phyloP scores from a whole-genome alignment of 805 yeast species.

The Schizosaccharomyces japonicus region DNA sequence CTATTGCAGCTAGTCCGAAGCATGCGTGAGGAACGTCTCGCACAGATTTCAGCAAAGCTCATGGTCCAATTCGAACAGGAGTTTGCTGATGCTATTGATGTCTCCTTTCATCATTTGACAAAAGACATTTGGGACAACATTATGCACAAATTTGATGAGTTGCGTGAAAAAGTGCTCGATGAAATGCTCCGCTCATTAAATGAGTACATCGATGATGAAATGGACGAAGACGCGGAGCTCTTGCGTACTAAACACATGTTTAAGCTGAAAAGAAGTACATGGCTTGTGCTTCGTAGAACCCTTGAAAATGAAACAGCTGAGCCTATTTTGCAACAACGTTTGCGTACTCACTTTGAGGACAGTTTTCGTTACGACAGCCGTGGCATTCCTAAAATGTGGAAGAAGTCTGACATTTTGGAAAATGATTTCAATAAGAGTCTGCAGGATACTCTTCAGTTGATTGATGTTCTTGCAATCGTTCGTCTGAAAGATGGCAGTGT shows the following conservation, averaged over 20 bases:
- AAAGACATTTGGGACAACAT: slow-evolving; percentile 38
- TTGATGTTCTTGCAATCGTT: slow-evolving; percentile 40
- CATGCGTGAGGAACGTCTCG: slow-evolving; percentile 21
- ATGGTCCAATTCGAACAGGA: slow-evolving; percentile 6
- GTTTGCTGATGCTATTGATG: slow-evolving; percentile 9
- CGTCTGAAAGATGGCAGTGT: slow-evolving; percentile 20
- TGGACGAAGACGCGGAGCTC: slow-evolving; percentile 10
- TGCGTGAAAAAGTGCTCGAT: slow-evolving; percentile 14
- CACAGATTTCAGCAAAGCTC: slow-evolving; percentile 16
- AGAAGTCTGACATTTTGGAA: slow-evolving; percentile 49
- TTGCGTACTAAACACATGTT: not conserved
- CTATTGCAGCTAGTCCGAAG: slow-evolving; percentile 16
- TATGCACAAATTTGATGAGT: slow-evolving; percentile 15
- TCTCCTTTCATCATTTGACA: slow-evolving; percentile 7
- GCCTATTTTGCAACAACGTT: slow-evolving; percentile 20
- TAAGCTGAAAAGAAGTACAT: not conserved
- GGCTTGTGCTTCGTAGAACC: not conserved
- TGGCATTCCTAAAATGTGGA: slow-evolving; percentile 67
- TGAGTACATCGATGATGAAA: slow-evolving; percentile 2
- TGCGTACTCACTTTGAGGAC: slow-evolving; percentile 58
- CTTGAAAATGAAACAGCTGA: slow-evolving; percentile 15
- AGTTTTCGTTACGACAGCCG: slow-evolving; percentile 59
- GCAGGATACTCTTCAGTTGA: slow-evolving; percentile 27
- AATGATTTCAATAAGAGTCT: slow-evolving; percentile 36
- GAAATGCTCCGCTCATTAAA: not conserved